Evolutionary conservation across 257 asterid genomes (phyloP), one percentile per base, ranked within the genome.

Genomic region (Cruciata laevipes): DNA sequence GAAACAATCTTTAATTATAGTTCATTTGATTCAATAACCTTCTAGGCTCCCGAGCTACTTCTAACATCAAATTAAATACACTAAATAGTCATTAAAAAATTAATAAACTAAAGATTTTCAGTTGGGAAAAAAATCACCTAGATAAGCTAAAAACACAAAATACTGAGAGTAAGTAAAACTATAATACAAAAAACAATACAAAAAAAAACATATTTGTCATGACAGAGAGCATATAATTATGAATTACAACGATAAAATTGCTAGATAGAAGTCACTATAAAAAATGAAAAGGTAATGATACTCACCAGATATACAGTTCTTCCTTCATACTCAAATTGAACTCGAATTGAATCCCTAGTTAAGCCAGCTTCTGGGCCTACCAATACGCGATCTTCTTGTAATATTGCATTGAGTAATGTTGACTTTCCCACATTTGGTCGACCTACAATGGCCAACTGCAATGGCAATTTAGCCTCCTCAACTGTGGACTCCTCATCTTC

Each of bases 351-450:
- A 80, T 93, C 99, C 83, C 97, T 86, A 59, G 97, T 93, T 83
- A 93, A 83, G 73, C 99, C 97, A 75, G 97, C 97, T 77, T 90
- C 99, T 31, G 97, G 99, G 40, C 62, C 99, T 69, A 93, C 96
- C 85, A 93, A 76, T 71, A 90, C 97, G 40, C 99, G 95, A 56
- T 93, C 87, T 23, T 57, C 62, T 83, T 86, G 96, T 77, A 93
- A 81, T 75, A 92, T 73, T 42, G 98, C 84, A 82, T 92, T 92
- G 65, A 89, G 77, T 80, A 89, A 78, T 17, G 98, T 93, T 33
- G 98, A 93, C 79, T 93, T 93, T 61, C 98, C 98, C 49, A 93
- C 98, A 83, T 93, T 93, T 67, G 98, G 98, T 52, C 82, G 86
- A 78, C 98, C 98, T 12, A 93, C 98, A 72, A 93, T 93, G 61